Evolutionary conservation across 306 rosid species (phyloP).

Genomic region (Medicago lupulina): DNA sequence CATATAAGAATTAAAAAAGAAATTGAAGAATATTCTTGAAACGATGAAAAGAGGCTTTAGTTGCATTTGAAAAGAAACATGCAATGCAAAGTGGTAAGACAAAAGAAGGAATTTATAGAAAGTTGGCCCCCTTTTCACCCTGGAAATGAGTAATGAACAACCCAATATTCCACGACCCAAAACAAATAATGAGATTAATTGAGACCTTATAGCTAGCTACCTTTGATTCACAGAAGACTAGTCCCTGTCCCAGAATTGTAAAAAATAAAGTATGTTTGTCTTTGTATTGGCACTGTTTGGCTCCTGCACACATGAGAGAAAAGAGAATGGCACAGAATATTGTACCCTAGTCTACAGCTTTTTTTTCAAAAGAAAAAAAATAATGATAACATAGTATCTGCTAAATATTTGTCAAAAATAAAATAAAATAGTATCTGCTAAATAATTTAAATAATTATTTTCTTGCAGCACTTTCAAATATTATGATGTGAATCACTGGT

Average conservation of each 20-base stretch:
- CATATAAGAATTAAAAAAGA: neutral
- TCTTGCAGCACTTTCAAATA: neutral
- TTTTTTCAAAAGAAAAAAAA: neutral
- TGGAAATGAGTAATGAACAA: conserved; percentile 56
- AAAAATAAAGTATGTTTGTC: conserved; percentile 33
- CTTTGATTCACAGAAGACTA: conserved; percentile 44
- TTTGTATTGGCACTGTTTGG: conserved; percentile 29
- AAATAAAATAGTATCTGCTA: conserved; percentile 1
- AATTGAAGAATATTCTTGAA: conserved; percentile 47
- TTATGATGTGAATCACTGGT: too few species aligned
- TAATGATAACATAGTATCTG: conserved; percentile 15
- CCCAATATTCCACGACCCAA: conserved; percentile 50
- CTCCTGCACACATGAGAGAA: conserved; percentile 32
- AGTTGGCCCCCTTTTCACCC: conserved; percentile 77
- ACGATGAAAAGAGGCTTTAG: conserved; percentile 45
- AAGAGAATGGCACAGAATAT: conserved; percentile 43
- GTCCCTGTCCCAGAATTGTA: conserved; percentile 59
- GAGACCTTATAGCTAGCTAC: conserved; percentile 5
- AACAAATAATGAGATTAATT: conserved; percentile 35
- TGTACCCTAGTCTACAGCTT: conserved; percentile 38
- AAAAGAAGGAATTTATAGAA: conserved; percentile 67
- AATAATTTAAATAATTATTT: neutral
- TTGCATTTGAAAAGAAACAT: conserved; percentile 65
- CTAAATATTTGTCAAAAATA: too few species aligned
- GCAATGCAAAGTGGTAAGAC: conserved; percentile 67